A percentile compares a stretch with the other conserved stretches of the same genome.
These are phyloP conservation scores for Jaenimonas drosophilae DNA, from an alignment of 208 protist genomes.

Conservation along the genomic window DNA sequence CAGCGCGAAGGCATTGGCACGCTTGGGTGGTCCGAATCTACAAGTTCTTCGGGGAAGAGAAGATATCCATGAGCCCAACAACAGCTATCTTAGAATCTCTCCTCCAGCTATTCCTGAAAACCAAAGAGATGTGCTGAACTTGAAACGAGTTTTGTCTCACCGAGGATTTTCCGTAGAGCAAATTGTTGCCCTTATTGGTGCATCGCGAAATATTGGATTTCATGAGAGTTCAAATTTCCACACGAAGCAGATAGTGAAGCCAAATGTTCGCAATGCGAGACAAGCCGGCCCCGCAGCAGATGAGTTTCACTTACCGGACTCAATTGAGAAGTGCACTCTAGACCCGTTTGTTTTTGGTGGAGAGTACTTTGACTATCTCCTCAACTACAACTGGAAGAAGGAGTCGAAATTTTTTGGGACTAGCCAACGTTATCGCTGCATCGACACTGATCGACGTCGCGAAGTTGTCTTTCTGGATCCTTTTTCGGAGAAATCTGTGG, in stretches of 20 bases:
- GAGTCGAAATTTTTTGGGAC: too few relatives aligned
- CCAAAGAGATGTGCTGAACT: conserved; percentile 44
- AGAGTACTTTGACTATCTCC: conserved; percentile 76
- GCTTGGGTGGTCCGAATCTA: conserved; percentile 68
- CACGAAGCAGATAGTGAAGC: conserved; percentile 66
- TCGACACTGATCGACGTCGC: conserved; percentile 48
- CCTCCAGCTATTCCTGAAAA: conserved; percentile 34
- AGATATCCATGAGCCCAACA: conserved; percentile 11
- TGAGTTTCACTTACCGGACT: conserved; percentile 40
- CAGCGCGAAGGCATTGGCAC: conserved; percentile 54
- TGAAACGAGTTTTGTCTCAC: conserved; percentile 64
- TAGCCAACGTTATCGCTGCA: conserved; percentile 31
- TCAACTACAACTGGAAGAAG: conserved; percentile 78
- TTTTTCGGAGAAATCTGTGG: conserved; percentile 57
- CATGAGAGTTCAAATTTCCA: conserved; percentile 68
- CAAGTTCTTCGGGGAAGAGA: conserved; percentile 38
- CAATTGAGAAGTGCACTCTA: conserved; percentile 54
- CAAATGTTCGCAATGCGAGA: conserved; percentile 21
- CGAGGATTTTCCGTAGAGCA: conserved; percentile 68
- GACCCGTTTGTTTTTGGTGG: conserved; percentile 83
- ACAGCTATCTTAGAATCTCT: conserved; percentile 24
- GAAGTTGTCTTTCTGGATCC: conserved; percentile 66
- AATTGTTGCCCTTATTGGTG: conserved; percentile 65
- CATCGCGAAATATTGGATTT: conserved; percentile 55
- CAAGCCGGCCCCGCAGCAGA: conserved; percentile 24